These are phyloP conservation scores for Flaveria brownii DNA, from an alignment of 129 eudicot genomes.

Conservation along the genomic window DNA sequence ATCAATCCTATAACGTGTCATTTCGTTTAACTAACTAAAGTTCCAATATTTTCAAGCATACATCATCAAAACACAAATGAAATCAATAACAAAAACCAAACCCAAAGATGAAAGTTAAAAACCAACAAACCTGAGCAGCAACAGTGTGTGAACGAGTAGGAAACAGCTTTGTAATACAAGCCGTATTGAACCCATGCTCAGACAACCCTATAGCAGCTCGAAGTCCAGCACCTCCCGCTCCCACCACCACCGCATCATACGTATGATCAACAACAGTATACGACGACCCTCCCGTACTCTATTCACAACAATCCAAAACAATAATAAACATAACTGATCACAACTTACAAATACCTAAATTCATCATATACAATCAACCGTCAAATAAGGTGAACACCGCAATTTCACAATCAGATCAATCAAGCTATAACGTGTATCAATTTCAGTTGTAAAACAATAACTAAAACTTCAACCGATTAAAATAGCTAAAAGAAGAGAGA, in stretches of 20 bases:
- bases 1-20: constrained; percentile 8
- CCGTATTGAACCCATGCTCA: constrained; percentile 96
- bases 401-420: neutral
- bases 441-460: constrained; percentile 9
- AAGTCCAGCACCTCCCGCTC: constrained; percentile 99
- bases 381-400: neutral
- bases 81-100: constrained; percentile 14
- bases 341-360: neutral
- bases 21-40: neutral
- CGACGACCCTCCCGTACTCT: constrained; percentile 44
- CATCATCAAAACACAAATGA: neutral
- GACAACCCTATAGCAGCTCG: constrained; percentile 95
- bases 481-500: neutral
- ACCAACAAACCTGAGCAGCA: constrained; percentile 83
- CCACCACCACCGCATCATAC: constrained; percentile 95
- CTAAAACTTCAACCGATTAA: neutral
- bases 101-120: neutral
- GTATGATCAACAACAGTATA: constrained; percentile 93
- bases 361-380: neutral
- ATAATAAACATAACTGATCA: too few relatives aligned
- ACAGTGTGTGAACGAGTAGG: constrained; percentile 97
- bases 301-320: constrained; percentile 15
- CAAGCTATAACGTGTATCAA: neutral
- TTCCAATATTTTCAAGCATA: constrained; percentile 1
- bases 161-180: constrained; percentile 93